phyloP scores from a whole-genome alignment of 2,329 filamentous ascomycete species.

The Aspergillus ibericus region DNA sequence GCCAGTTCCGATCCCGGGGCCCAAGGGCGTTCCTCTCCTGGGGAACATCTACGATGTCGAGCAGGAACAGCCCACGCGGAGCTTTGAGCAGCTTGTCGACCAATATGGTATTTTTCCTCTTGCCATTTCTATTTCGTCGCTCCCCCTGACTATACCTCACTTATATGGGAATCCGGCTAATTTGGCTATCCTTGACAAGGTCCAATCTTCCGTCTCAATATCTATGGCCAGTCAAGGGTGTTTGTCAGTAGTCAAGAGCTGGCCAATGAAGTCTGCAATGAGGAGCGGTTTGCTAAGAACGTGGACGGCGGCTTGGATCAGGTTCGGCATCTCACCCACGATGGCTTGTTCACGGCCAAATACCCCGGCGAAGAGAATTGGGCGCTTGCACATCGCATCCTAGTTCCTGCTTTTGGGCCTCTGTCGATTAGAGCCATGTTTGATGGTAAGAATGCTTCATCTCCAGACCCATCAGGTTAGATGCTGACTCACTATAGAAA shows the following conservation, averaged over 20 bases:
- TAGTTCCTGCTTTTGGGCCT: conserved; percentile 51
- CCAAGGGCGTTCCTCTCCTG: conserved; percentile 63
- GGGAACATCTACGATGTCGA: conserved; percentile 67
- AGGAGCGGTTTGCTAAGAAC: conserved; percentile 63
- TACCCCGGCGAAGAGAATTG: conserved; percentile 55
- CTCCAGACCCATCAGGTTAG: not conserved
- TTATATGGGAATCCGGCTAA: no score
- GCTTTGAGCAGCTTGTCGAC: conserved; percentile 59
- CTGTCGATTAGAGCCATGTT: conserved; percentile 47
- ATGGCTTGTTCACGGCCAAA: conserved; percentile 65
- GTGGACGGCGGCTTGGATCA: conserved; percentile 53
- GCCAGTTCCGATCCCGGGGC: conserved; percentile 58
- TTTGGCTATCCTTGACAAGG: conserved; percentile 39
- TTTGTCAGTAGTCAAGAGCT: conserved; percentile 56
- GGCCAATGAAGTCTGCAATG: conserved; percentile 64
- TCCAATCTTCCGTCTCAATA: conserved; percentile 58
- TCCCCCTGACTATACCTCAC: not conserved
- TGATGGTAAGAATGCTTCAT: conserved; percentile 25
- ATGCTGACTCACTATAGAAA: conserved; percentile 25
- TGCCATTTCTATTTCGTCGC: not conserved
- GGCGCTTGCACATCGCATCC: conserved; percentile 59
- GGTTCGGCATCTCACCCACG: conserved; percentile 61
- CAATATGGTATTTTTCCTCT: conserved; percentile 58
- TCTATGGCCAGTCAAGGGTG: conserved; percentile 49
- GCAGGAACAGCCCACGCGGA: conserved; percentile 55